Conservation (phyloP, 495 filamentous ascomycete species). For the Penicillium paxilli region DNA sequence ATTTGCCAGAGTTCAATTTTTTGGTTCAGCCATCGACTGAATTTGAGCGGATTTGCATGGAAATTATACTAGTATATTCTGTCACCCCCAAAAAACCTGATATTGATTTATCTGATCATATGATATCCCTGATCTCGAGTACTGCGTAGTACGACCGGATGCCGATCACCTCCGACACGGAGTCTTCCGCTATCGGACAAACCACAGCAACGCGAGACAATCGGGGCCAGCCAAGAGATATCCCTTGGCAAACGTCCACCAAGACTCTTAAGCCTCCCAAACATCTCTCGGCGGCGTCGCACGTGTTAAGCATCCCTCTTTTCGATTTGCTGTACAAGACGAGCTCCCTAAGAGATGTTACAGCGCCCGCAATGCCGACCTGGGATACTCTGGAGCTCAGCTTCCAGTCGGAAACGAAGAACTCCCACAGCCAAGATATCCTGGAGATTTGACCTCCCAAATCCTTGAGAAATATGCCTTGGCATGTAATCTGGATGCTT, state of each 20-base stretch:
- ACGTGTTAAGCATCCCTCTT: conserved; percentile 8
- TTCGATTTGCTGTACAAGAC: conserved; percentile 3
- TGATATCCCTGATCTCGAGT: too few species aligned
- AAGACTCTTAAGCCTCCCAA: conserved; percentile 13
- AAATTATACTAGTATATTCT: too few species aligned
- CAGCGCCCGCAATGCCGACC: not conserved
- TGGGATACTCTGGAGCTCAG: not conserved
- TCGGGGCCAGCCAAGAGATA: not conserved
- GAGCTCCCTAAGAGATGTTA: not conserved
- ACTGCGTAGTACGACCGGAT: not conserved
- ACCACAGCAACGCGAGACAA: not conserved
- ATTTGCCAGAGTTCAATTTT: too few species aligned
- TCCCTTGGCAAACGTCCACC: conserved; percentile 1
- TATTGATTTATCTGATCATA: not conserved
- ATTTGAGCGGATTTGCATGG: too few species aligned
- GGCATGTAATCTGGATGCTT: not conserved
- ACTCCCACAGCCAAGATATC: not conserved
- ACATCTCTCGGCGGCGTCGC: not conserved
- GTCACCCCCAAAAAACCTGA: too few species aligned
- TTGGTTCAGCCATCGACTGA: too few species aligned
- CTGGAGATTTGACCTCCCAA: conserved; percentile 5
- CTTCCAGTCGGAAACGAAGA: not conserved
- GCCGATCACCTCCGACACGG: not conserved
- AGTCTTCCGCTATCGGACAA: not conserved
- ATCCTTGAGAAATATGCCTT: not conserved